Evolutionary conservation across 2,329 filamentous ascomycete species (phyloP).

Genomic region (Fusarium sp.): DNA sequence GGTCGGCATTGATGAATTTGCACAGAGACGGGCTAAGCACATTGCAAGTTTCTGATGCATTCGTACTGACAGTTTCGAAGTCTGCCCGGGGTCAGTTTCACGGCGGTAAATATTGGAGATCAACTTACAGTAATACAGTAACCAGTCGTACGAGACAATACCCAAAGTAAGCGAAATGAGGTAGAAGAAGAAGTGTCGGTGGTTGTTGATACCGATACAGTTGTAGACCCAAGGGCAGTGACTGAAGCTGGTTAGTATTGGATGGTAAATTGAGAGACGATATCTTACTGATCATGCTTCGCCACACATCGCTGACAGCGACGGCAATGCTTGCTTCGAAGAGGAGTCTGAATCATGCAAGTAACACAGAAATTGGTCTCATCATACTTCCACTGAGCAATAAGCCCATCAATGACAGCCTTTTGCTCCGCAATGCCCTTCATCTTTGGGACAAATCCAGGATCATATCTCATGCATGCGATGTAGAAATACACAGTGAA

Average conservation of each 20-base stretch:
- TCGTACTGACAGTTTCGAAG: constrained; percentile 69
- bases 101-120: neutral
- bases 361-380: constrained; percentile 93
- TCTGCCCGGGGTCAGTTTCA: constrained; percentile 60
- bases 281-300: constrained; percentile 91
- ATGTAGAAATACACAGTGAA: constrained; percentile 89
- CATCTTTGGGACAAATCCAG: constrained; percentile 92
- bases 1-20: constrained; percentile 80
- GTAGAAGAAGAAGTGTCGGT: constrained; percentile 95
- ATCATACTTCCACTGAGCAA: constrained; percentile 89
- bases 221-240: constrained; percentile 99
- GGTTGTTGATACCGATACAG: constrained; percentile 94
- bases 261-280: neutral
- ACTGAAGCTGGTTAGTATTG: constrained; percentile 60
- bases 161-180: constrained; percentile 82
- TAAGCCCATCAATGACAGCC: constrained; percentile 86
- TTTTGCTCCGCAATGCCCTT: constrained; percentile 91
- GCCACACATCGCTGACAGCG: constrained; percentile 92
- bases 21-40: constrained; percentile 83
- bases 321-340: constrained; percentile 96
- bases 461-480: constrained; percentile 87
- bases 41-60: constrained; percentile 73
- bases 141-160: constrained; percentile 77
- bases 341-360: constrained; percentile 93
- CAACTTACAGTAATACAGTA: constrained; percentile 78